Conservation (phyloP, 2,329 filamentous ascomycete species). For the Nemania bipapillata region DNA sequence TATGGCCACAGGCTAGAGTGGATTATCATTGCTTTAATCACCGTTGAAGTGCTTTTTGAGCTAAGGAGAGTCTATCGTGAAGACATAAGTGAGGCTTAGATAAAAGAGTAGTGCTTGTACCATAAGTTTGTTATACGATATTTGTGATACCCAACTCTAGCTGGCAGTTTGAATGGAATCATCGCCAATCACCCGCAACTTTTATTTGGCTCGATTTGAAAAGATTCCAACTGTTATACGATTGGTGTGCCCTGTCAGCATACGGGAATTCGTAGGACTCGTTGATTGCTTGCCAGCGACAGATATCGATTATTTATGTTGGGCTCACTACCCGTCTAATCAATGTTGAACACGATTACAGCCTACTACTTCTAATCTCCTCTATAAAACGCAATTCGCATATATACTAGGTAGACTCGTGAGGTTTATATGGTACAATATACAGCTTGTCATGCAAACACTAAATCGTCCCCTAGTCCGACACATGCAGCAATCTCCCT, state of each 20-base stretch:
- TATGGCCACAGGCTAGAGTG: slow-evolving; percentile 89
- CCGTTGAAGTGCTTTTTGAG: slow-evolving; percentile 91
- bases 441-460: background rate
- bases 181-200: background rate
- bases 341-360: background rate
- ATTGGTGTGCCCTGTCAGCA: background rate
- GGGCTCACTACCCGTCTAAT: too few relatives aligned
- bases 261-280: background rate
- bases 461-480: slow-evolving; percentile 11
- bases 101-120: slow-evolving; percentile 23
- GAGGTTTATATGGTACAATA: background rate
- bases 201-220: background rate
- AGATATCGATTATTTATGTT: too few relatives aligned
- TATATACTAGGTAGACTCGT: background rate
- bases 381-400: background rate
- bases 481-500: slow-evolving; percentile 43
- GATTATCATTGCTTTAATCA: slow-evolving; percentile 95
- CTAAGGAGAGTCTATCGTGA: slow-evolving; percentile 58
- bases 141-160: slow-evolving; percentile 38
- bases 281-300: too few relatives aligned
- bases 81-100: slow-evolving; percentile 37
- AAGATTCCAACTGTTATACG: background rate
- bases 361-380: background rate
- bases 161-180: slow-evolving; percentile 2
- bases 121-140: slow-evolving; percentile 17